These are phyloP conservation scores for Cubamyces sp. DNA, from an alignment of 768 basidiomycete genomes.

Conservation along the genomic window DNA sequence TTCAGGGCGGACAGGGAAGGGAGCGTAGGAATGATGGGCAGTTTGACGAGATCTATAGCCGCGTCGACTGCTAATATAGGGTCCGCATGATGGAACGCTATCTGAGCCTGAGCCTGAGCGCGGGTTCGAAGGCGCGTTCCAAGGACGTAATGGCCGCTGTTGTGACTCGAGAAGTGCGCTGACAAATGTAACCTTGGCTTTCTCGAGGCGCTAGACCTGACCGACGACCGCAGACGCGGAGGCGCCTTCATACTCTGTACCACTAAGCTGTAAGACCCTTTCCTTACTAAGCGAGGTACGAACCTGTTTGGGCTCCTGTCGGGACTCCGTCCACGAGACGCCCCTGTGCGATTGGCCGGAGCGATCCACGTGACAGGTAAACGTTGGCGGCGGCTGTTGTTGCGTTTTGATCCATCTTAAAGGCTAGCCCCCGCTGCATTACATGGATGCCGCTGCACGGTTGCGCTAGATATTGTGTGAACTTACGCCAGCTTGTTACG, in stretches of 20 bases:
- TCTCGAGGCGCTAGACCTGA: not conserved
- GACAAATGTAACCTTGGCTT: slow-evolving; percentile 5
- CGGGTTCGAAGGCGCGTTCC: slow-evolving; percentile 15
- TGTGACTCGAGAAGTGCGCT: slow-evolving; percentile 13
- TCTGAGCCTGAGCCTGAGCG: slow-evolving; percentile 8
- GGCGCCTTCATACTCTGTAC: not conserved
- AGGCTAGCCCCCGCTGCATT: not conserved
- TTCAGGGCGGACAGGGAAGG: slow-evolving; percentile 4
- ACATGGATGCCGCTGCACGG: not conserved
- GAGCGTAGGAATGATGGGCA: slow-evolving; percentile 16
- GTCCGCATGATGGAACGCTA: slow-evolving; percentile 12
- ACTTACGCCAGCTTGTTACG: not conserved
- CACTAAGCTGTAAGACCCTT: not conserved
- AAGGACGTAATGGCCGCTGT: slow-evolving; percentile 18
- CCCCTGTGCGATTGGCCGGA: slow-evolving; percentile 3
- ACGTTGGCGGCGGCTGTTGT: not conserved
- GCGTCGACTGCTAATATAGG: slow-evolving; percentile 5
- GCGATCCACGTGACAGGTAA: not conserved
- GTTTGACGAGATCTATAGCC: not conserved
- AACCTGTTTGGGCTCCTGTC: not conserved
- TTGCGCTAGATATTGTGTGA: not conserved
- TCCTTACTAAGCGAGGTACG: slow-evolving; percentile 22
- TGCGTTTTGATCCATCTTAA: not conserved
- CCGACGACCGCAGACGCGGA: not conserved
- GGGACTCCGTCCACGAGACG: slow-evolving; percentile 6